Conservation (phyloP, 1,284 basidiomycete genomes). For the Trichosporon coremiiforme region DNA sequence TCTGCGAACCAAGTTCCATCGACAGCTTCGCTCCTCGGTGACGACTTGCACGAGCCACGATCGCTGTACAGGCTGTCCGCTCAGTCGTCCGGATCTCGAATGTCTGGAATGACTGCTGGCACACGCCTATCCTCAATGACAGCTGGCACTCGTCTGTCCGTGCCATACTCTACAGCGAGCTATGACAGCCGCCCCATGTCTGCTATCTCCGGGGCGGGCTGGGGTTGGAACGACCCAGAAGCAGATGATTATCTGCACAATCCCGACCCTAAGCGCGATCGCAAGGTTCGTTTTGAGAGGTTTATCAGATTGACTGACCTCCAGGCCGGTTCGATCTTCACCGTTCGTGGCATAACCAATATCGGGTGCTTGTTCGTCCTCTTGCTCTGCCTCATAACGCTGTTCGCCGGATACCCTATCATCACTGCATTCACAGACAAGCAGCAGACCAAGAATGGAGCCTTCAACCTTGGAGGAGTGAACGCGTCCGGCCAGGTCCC, state of each 20-base stretch:
- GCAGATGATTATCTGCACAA: constrained; percentile 58
- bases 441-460: constrained; percentile 52
- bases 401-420: constrained; percentile 64
- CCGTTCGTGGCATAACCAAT: constrained; percentile 70
- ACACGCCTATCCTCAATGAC: constrained; percentile 6
- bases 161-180: background rate
- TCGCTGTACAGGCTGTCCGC: constrained; percentile 10
- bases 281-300: constrained; percentile 53
- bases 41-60: constrained; percentile 22
- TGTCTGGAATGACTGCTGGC: constrained; percentile 22
- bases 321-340: constrained; percentile 64
- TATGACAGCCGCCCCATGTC: constrained; percentile 20
- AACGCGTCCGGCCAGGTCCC: constrained; percentile 64
- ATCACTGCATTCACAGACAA: constrained; percentile 51
- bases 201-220: constrained; percentile 23
- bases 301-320: constrained; percentile 59
- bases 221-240: constrained; percentile 47
- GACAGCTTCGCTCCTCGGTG: constrained; percentile 37
- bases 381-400: constrained; percentile 63
- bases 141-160: constrained; percentile 5
- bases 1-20: constrained; percentile 36
- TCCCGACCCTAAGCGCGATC: constrained; percentile 66
- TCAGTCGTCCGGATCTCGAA: constrained; percentile 18
- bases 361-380: constrained; percentile 74
- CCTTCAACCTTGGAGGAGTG: constrained; percentile 62